Evolutionary conservation across 805 yeast species (phyloP), one percentile per base, ranked within the genome.

Genomic region (Lipomyces sp.): DNA sequence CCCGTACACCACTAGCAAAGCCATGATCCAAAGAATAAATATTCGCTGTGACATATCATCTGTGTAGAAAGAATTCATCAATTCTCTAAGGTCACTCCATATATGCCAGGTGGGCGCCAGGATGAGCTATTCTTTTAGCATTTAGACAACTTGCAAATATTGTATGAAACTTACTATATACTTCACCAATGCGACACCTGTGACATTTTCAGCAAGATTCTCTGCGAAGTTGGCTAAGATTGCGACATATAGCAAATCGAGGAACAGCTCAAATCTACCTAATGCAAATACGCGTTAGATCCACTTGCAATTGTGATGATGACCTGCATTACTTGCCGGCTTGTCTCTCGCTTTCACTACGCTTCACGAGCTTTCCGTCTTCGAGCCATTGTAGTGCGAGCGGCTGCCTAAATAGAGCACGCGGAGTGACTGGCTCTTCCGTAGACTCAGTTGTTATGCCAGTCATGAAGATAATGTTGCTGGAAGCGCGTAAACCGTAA

Each of bases 171-270:
- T n/a, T 53, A 87, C 71, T 4, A 85, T 62, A 72, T 86, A 87
- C 69, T 80, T 80, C 50, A 82, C 75, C 33, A 87, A 75, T 0
- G 85, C 75, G 2, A 73, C 73, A 50, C 87, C 87, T 24, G 80
- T 75, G 37, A 87, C 86, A 18, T 82, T 74, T 64, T 82, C 84
- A 3, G 84, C 79, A 0, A 87, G 87, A 54, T 76, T 76, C 3
- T 84, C 80, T 0, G 90, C 89, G 55, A 86, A 75, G 64, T 85
- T 85, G 30, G 89, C 84, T 35, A 85, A 84, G 57, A 87, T 83
- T 2, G 89, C 90, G 67, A 87, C 90, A 72, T 86, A 87, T 67
- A 86, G 76, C 76, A 87, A 80, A 75, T 87, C 90, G 60, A 87
- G 75, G 70, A 87, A 87, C 75, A 87, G 80, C 73, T 87, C 90